Evolutionary conservation across 805 yeast genomes (phyloP).

Genomic region (Naumovozyma castellii): DNA sequence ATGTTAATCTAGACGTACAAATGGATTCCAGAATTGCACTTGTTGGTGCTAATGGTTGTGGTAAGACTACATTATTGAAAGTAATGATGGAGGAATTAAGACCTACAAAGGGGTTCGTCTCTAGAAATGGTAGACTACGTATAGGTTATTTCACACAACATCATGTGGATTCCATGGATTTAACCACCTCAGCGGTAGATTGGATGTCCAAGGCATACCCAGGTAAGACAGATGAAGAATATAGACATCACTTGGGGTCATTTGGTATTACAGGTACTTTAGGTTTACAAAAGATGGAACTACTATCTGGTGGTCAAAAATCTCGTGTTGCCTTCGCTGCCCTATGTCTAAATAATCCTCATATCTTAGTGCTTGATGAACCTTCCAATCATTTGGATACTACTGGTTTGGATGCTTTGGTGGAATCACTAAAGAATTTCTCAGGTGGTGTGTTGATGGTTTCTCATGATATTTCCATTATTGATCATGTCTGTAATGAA

Average conservation of each 20-base stretch:
- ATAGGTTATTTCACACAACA: slow-evolving; percentile 98
- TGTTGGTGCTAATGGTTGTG: slow-evolving; percentile 99
- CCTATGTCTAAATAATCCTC: slow-evolving; percentile 81
- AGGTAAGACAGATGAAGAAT: slow-evolving; percentile 92
- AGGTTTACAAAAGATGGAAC: slow-evolving; percentile 82
- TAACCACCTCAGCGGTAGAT: slow-evolving; percentile 72
- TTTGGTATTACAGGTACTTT: slow-evolving; percentile 94
- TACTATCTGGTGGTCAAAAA: slow-evolving; percentile 95
- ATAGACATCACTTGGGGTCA: slow-evolving; percentile 91
- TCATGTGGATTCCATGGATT: slow-evolving; percentile 96
- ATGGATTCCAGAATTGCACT: slow-evolving; percentile 91
- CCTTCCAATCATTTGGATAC: slow-evolving; percentile 98
- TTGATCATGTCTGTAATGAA: slow-evolving; percentile 80
- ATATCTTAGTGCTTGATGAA: slow-evolving; percentile 86
- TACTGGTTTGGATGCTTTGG: slow-evolving; percentile 90
- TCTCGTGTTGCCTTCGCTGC: slow-evolving; percentile 98
- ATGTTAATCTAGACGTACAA: slow-evolving; percentile 85
- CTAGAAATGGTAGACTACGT: slow-evolving; percentile 76
- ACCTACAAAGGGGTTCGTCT: slow-evolving; percentile 71
- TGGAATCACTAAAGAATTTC: slow-evolving; percentile 78
- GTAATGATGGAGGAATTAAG: slow-evolving; percentile 66
- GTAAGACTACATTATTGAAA: slow-evolving; percentile 92
- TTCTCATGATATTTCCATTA: slow-evolving; percentile 91
- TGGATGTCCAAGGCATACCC: slow-evolving; percentile 90
- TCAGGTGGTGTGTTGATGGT: slow-evolving; percentile 97